phyloP scores from a whole-genome alignment of 176 grass and related monocot genomes.

The Cocos nucifera region DNA sequence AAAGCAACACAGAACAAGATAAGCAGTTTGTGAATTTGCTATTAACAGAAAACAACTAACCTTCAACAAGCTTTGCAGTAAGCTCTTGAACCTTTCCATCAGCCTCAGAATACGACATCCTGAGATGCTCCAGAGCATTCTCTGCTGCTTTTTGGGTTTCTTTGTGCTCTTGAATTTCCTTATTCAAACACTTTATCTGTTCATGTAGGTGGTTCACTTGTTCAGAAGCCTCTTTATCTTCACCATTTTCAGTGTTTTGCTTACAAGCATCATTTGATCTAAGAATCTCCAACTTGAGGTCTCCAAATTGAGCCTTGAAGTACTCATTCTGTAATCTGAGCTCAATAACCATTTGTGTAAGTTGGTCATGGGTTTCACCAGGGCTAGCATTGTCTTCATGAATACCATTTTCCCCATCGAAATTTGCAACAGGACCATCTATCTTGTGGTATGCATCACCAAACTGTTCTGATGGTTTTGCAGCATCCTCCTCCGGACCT shows the following conservation, averaged over 20 bases:
- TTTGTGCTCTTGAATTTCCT: slow-evolving; percentile 56
- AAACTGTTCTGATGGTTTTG: slow-evolving; percentile 1
- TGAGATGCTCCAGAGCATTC: slow-evolving; percentile 68
- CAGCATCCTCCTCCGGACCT: background rate
- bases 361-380: slow-evolving; percentile 31
- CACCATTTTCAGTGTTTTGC: background rate
- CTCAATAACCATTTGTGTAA: slow-evolving; percentile 41
- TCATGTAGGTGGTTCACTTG: slow-evolving; percentile 42
- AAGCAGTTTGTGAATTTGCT: no score
- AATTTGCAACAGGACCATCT: background rate
- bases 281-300: slow-evolving; percentile 10
- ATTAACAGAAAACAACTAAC: slow-evolving; percentile 27
- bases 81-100: slow-evolving; percentile 75
- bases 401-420: slow-evolving; percentile 8
- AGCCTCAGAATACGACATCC: slow-evolving; percentile 57
- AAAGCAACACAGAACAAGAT: no score
- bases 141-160: slow-evolving; percentile 70
- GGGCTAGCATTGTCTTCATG: slow-evolving; percentile 11
- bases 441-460: background rate
- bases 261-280: background rate
- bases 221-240: slow-evolving; percentile 22
- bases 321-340: slow-evolving; percentile 55
- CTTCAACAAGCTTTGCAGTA: slow-evolving; percentile 64
- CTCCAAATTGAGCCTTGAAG: slow-evolving; percentile 47
- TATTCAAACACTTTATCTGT: slow-evolving; percentile 49